phyloP scores from a whole-genome alignment of 2,329 filamentous ascomycete species.

The Apiospora hydei region DNA sequence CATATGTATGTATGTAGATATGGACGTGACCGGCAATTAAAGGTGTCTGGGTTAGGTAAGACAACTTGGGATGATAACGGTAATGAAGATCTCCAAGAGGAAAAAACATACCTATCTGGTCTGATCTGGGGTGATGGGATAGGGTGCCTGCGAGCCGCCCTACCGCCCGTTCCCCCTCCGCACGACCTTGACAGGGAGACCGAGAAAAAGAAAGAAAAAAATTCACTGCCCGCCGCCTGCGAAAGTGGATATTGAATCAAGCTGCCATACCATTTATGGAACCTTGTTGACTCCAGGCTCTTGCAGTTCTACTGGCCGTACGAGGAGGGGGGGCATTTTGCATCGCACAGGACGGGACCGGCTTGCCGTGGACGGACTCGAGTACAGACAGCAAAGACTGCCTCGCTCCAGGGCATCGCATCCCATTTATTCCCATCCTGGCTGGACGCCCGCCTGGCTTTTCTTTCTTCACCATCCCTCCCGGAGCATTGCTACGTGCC shows the following conservation, averaged over 20 bases:
- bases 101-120: not conserved
- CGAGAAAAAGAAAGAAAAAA: not conserved
- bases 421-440: conserved; percentile 12
- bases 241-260: not conserved
- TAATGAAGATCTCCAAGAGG: not conserved
- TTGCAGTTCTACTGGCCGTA: conserved; percentile 6
- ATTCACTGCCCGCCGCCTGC: not conserved
- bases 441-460: not conserved
- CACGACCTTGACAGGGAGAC: conserved; percentile 2
- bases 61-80: conserved; percentile 12
- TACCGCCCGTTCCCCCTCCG: conserved; percentile 8
- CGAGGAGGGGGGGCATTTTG: not conserved
- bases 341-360: not conserved
- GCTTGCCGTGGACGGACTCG: not conserved
- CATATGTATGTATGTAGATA: too few species aligned
- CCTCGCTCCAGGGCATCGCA: not conserved
- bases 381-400: not conserved
- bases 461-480: not conserved
- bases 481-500: not conserved
- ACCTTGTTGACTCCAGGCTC: conserved; percentile 15
- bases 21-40: not conserved
- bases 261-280: conserved; percentile 11
- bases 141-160: not conserved
- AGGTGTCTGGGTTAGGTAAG: not conserved
- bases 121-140: conserved; percentile 6